A percentile compares a stretch with the other conserved stretches of the same genome.
Evolutionary conservation across 2,329 filamentous ascomycete genomes (phyloP).

Genomic region (Arthrobotrys entomopaga): DNA sequence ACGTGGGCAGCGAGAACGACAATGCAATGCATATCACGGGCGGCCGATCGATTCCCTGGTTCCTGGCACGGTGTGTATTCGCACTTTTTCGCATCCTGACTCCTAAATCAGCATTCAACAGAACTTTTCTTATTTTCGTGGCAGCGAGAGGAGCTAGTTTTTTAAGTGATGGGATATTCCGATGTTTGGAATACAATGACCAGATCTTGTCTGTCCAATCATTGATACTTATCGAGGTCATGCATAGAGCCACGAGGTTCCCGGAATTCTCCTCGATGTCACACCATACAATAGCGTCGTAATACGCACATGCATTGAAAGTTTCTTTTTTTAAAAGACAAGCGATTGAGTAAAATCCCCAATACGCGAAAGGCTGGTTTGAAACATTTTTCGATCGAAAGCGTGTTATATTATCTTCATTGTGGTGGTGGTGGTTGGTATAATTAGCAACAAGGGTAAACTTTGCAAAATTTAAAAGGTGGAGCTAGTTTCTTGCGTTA

Average conservation of each 20-base stretch:
- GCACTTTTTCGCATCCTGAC: too few relatives aligned
- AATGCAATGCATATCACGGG: too few relatives aligned
- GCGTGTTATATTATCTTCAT: constrained; percentile 9
- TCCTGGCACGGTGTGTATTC: not conserved
- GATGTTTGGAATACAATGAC: not conserved
- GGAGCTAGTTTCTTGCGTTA: constrained; percentile 15
- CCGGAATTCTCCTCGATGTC: constrained; percentile 37
- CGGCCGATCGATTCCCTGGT: constrained; percentile 2
- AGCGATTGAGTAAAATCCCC: constrained; percentile 43
- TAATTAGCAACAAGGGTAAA: constrained; percentile 27
- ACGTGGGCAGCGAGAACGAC: constrained; percentile 37
- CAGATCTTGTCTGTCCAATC: constrained; percentile 28
- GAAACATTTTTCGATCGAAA: constrained; percentile 26
- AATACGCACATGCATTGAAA: constrained; percentile 26
- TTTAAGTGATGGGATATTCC: constrained; percentile 3
- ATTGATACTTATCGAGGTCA: constrained; percentile 17
- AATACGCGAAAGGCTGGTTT: constrained; percentile 36
- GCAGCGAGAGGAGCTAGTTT: not conserved
- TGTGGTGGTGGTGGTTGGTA: constrained; percentile 17
- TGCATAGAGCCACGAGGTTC: not conserved
- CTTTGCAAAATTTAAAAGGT: not conserved
- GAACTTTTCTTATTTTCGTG: not conserved
- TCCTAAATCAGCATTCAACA: too few relatives aligned
- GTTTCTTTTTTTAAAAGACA: not conserved
- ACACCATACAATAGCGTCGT: constrained; percentile 22